These are phyloP conservation scores for Arxiozyma slooffiae DNA, from an alignment of 1,139 yeast genomes.

Conservation along the genomic window DNA sequence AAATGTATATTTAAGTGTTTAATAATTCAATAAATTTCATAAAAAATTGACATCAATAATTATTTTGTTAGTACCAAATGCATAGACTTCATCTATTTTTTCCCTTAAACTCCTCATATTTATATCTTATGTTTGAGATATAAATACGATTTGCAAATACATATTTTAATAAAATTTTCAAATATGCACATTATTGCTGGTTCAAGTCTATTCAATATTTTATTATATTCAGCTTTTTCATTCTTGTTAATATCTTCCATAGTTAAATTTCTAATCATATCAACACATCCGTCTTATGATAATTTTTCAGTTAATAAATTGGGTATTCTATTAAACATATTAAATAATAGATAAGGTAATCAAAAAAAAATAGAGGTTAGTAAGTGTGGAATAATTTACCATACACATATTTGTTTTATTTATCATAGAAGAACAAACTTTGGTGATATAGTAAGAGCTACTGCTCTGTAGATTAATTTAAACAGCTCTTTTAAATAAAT, in stretches of 20 bases:
- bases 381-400: neutral
- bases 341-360: no score
- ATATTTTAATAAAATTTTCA: conserved; percentile 3
- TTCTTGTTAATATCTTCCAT: conserved; percentile 34
- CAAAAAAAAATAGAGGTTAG: no score
- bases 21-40: neutral
- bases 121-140: no score
- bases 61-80: neutral
- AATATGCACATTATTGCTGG: conserved; percentile 50
- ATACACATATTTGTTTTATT: neutral
- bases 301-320: conserved; percentile 53
- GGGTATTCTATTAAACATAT: conserved; percentile 35
- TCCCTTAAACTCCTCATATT: neutral
- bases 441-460: neutral
- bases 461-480: neutral
- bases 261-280: conserved; percentile 56
- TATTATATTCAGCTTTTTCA: conserved; percentile 41
- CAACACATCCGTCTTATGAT: conserved; percentile 79
- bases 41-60: no score
- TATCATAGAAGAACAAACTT: neutral
- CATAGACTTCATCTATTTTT: neutral
- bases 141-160: neutral
- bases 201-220: conserved; percentile 45
- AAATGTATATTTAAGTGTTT: no score
- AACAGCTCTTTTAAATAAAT: no score